Evolutionary conservation across 2,329 filamentous ascomycete species (phyloP).

Genomic region (Paecilomyces fulvus): DNA sequence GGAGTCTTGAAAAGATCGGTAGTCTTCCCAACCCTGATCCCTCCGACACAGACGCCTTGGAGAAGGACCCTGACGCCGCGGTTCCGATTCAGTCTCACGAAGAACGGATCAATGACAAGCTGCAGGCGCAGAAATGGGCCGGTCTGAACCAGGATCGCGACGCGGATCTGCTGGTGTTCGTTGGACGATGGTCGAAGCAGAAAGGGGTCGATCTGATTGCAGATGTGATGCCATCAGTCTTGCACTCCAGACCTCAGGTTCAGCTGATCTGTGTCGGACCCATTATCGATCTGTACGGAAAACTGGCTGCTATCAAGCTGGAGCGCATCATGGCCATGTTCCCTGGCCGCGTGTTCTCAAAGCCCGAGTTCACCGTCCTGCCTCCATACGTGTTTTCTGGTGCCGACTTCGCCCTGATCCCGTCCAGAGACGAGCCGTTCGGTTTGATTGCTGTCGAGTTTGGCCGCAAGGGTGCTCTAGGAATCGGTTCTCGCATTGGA

Average conservation of each 20-base stretch:
- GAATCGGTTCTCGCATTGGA: conserved; percentile 52
- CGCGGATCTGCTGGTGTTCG: conserved; percentile 54
- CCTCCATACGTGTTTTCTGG: conserved; percentile 54
- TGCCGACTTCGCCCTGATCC: conserved; percentile 55
- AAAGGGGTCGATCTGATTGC: conserved; percentile 56
- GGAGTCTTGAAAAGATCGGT: conserved; percentile 50
- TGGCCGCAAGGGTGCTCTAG: conserved; percentile 53
- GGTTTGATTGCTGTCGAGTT: conserved; percentile 56
- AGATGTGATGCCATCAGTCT: conserved; percentile 51
- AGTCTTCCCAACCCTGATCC: conserved; percentile 53
- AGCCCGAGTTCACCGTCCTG: conserved; percentile 53
- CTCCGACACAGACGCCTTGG: conserved; percentile 49
- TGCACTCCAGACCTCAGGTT: background rate
- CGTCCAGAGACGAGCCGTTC: conserved; percentile 57
- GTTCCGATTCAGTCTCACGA: conserved; percentile 40
- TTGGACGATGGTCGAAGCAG: conserved; percentile 55
- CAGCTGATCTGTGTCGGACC: conserved; percentile 40
- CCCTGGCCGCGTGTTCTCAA: conserved; percentile 51
- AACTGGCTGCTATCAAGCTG: conserved; percentile 53
- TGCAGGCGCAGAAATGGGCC: conserved; percentile 55
- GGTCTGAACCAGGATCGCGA: conserved; percentile 48
- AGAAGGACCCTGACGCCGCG: conserved; percentile 31
- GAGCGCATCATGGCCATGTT: conserved; percentile 51
- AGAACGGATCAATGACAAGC: conserved; percentile 39
- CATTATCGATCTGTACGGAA: conserved; percentile 54